These are phyloP conservation scores for Eutypa lata DNA, from an alignment of 2,329 filamentous ascomycete species.

Conservation along the genomic window DNA sequence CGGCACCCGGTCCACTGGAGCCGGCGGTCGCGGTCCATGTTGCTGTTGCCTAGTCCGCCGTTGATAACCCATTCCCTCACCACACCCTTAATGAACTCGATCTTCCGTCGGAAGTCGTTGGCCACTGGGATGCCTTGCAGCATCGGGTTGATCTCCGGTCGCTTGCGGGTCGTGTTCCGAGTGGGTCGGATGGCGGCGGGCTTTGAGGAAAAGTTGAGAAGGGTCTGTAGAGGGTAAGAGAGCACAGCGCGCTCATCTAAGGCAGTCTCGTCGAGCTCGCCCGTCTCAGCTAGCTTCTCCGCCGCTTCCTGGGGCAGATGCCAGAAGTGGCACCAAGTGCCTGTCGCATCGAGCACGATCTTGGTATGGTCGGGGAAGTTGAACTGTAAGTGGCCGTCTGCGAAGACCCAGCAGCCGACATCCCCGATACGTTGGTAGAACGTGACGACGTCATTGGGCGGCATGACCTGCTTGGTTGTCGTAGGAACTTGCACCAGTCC, in stretches of 20 bases:
- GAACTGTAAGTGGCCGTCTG: slow-evolving; percentile 78
- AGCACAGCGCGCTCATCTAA: slow-evolving; percentile 69
- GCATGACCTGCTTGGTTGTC: slow-evolving; percentile 36
- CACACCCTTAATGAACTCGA: slow-evolving; percentile 67
- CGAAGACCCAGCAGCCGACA: slow-evolving; percentile 78
- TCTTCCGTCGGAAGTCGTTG: slow-evolving; percentile 71
- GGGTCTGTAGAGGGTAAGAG: slow-evolving; percentile 68
- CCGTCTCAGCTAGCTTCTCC: slow-evolving; percentile 59
- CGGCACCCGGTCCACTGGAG: slow-evolving; percentile 58
- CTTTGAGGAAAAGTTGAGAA: slow-evolving; percentile 63
- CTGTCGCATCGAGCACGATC: slow-evolving; percentile 71
- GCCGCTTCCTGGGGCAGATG: slow-evolving; percentile 71
- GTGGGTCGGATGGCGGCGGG: slow-evolving; percentile 43
- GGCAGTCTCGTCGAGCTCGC: slow-evolving; percentile 67
- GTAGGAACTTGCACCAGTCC: slow-evolving; percentile 38
- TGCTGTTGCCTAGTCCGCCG: slow-evolving; percentile 66
- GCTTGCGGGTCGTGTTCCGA: slow-evolving; percentile 45
- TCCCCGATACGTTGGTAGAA: slow-evolving; percentile 82
- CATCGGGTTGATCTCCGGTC: slow-evolving; percentile 59
- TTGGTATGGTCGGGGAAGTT: slow-evolving; percentile 90
- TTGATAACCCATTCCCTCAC: slow-evolving; percentile 69
- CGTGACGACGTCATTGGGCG: slow-evolving; percentile 61
- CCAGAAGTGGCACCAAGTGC: slow-evolving; percentile 75
- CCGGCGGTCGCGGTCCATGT: slow-evolving; percentile 52
- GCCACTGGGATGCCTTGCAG: slow-evolving; percentile 64